Evolutionary conservation across 1,139 yeast species (phyloP).

Genomic region (Candida neerlandica): DNA sequence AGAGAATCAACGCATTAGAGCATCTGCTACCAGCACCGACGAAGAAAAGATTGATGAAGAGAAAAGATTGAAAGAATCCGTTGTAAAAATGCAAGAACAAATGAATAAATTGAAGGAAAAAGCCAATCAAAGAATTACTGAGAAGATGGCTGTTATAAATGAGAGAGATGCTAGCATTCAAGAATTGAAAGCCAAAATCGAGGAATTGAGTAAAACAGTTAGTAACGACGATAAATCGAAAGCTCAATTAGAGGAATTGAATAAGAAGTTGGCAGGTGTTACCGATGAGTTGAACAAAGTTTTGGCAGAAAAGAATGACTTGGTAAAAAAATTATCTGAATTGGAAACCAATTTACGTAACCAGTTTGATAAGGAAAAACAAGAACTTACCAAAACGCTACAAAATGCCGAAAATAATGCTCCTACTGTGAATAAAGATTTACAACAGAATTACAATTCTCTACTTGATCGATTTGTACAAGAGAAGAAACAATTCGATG

Average conservation of each 20-base stretch:
- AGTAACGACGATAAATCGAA: conserved; percentile 6
- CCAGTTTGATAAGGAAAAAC: conserved; percentile 22
- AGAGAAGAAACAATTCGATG: conserved; percentile 24
- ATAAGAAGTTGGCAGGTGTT: conserved; percentile 12
- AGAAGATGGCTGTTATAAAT: conserved; percentile 12
- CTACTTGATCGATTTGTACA: conserved; percentile 23
- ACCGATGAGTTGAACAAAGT: conserved; percentile 15
- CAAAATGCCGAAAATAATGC: conserved; percentile 18
- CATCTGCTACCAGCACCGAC: conserved; percentile 12
- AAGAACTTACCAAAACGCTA: conserved; percentile 17
- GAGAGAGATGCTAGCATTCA: conserved; percentile 15
- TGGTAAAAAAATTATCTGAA: conserved; percentile 15
- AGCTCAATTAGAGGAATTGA: conserved; percentile 17
- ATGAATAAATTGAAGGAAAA: conserved; percentile 20
- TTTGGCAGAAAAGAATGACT: conserved; percentile 19
- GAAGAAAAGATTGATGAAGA: conserved; percentile 10
- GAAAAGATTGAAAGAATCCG: conserved; percentile 20
- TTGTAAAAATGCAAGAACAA: conserved; percentile 27
- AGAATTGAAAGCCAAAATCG: conserved; percentile 9
- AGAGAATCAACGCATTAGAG: conserved; percentile 39
- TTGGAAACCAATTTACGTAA: conserved; percentile 14
- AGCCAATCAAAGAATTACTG: conserved; percentile 14
- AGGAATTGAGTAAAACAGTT: conserved; percentile 10
- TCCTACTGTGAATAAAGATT: conserved; percentile 3
- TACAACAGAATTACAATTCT: conserved; percentile 20